A percentile compares a stretch with the other conserved stretches of the same genome.
Evolutionary conservation across 305 asterid genomes (phyloP).

Genomic region (Fraxinus velutina): DNA sequence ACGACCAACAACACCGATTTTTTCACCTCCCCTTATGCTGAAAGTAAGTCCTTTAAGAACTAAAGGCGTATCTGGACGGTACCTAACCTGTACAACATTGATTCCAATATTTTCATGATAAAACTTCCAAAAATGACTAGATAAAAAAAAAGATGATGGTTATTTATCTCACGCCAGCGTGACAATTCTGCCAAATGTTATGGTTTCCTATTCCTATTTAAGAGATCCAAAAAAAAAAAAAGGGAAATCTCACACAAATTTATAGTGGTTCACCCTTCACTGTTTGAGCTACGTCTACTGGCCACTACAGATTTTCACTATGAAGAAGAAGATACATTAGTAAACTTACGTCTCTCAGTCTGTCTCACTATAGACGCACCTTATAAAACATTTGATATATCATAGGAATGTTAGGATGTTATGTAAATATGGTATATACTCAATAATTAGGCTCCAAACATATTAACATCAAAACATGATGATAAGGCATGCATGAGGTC

Average conservation of each 20-base stretch:
- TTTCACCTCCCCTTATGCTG: slow-evolving; percentile 75
- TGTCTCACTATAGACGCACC: background rate
- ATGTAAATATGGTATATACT: background rate
- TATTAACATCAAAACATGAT: background rate
- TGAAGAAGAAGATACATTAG: background rate
- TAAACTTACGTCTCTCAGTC: background rate
- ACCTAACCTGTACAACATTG: slow-evolving; percentile 57
- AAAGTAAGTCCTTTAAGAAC: slow-evolving; percentile 78
- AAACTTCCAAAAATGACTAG: background rate
- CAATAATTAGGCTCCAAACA: background rate
- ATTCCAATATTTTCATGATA: slow-evolving; percentile 4
- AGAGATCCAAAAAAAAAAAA: background rate
- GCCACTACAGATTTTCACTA: background rate
- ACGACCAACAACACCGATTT: slow-evolving; percentile 92
- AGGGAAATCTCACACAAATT: background rate
- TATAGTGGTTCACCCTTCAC: background rate
- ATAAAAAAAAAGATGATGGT: background rate
- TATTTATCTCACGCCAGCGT: background rate
- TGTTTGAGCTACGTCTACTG: background rate
- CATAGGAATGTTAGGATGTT: background rate
- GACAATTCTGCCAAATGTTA: background rate
- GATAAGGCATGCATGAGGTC: background rate
- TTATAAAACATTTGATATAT: background rate
- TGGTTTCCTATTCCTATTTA: background rate
- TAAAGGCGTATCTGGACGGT: slow-evolving; percentile 81